Evolutionary conservation across 1,284 basidiomycete genomes (phyloP), one percentile per base, ranked within the genome.

Genomic region (Cutaneotrichosporon cyanovorans): DNA sequence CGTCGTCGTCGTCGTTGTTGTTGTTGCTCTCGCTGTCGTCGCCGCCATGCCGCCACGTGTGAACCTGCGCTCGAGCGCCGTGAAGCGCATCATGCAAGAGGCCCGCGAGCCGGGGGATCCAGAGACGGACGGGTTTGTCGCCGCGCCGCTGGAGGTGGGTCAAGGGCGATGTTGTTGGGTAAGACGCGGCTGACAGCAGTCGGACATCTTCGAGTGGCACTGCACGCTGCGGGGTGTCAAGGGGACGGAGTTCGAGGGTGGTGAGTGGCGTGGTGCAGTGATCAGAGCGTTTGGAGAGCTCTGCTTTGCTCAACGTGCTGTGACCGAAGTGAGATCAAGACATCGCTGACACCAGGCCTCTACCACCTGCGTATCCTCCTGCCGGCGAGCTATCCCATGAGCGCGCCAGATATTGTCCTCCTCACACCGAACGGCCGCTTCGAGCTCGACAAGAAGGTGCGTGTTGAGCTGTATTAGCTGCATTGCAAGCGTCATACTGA

Each of bases 31-130:
- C 25, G 25, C 7, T 28, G 12, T 28, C 25, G 12, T 7, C 25
- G 12, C 4, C 30, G 32, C 42, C 21, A 50, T 50, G 48, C 41
- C 46, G 16, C 46, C 51, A 1, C 44, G 45, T 31, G 59, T 66
- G 42, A 72, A 72, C 51, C 58, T 68, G 18, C 62, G 70, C 7
- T 69, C 67, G 8, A 63, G 72, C 79, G 88, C 89, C 45, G 85
- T 95, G 50, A 95, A 95, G 75, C 83, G 93, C 38, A 95, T 97
- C 58, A 87, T 97, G 81, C 88, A 90, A 66, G 92, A 97, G 73
- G 92, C 91, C 4, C 77, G 81, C 52, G 92, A 97, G 66, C 79
- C 95, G 8, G 44, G 55, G 1, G 55, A 65, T 40, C 54, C 60
- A 3, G 52, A 65, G 7, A 62, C 62, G 20, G 62, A 65, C 41